A percentile compares a stretch with the other conserved stretches of the same genome.
Evolutionary conservation across 345 rosid genomes (phyloP).

Genomic region (Bruguiera sexangula): DNA sequence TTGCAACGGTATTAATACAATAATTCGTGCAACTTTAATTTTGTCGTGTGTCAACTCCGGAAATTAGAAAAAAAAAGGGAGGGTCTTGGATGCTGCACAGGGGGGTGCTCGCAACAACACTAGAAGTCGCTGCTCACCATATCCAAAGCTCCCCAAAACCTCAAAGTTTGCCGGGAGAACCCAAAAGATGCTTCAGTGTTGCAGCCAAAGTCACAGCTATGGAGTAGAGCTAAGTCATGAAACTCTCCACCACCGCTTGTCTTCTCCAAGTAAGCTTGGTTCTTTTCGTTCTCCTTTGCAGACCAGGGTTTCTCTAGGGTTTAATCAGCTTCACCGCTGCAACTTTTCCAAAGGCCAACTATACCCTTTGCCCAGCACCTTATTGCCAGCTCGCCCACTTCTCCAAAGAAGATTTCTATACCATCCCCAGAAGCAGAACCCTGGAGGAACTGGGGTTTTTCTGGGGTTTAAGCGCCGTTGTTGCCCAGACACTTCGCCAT

Average conservation of each 20-base stretch:
- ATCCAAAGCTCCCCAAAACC: neutral
- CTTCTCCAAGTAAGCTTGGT: conserved; percentile 38
- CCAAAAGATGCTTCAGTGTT: conserved; percentile 32
- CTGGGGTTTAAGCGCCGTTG: conserved; percentile 49
- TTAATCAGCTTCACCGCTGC: conserved; percentile 17
- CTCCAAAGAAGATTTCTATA: conserved; percentile 1
- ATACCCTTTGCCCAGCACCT: neutral
- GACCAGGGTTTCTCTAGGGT: conserved; percentile 29
- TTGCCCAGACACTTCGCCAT: conserved; percentile 37
- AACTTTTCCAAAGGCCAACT: neutral
- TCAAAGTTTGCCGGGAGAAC: neutral
- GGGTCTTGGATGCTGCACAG: too few relatives aligned
- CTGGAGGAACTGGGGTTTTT: conserved; percentile 30
- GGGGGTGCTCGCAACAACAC: too few relatives aligned
- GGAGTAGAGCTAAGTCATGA: conserved; percentile 34
- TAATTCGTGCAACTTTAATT: too few relatives aligned
- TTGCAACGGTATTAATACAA: too few relatives aligned
- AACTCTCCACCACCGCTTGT: conserved; percentile 20
- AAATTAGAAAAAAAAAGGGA: too few relatives aligned
- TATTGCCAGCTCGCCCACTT: conserved; percentile 2
- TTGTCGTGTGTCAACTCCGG: too few relatives aligned
- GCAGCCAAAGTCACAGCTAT: conserved; percentile 18
- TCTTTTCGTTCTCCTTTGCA: conserved; percentile 26
- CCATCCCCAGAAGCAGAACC: conserved; percentile 17
- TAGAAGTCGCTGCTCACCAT: neutral